Conservation (phyloP, 352 stramenopile genomes). For the Phytophthora agathidicida region DNA sequence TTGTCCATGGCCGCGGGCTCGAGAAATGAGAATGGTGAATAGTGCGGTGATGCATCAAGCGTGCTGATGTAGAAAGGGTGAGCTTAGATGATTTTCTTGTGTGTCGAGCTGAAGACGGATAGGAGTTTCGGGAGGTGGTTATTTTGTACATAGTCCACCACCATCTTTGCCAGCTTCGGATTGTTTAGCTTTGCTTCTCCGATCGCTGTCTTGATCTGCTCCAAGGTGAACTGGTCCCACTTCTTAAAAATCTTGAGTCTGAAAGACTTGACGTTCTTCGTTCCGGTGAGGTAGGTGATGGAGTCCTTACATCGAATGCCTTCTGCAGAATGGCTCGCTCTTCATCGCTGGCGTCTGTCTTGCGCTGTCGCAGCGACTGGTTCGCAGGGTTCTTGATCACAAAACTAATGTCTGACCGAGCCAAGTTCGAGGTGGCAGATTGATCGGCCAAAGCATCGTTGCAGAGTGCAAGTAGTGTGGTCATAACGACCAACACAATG, state of each 20-base stretch:
- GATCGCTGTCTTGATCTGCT: conserved; percentile 1
- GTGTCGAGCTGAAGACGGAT: conserved; percentile 9
- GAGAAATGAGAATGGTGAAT: conserved; percentile 52
- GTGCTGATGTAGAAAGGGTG: conserved; percentile 48
- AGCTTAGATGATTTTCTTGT: conserved; percentile 20
- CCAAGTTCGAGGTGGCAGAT: neutral
- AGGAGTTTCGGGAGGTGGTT: conserved; percentile 6
- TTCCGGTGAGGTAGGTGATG: neutral
- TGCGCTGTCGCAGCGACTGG: no score
- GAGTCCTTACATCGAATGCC: neutral
- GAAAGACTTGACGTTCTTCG: neutral
- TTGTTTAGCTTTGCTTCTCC: conserved; percentile 1
- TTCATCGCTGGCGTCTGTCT: neutral
- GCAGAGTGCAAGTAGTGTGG: neutral
- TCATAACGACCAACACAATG: neutral
- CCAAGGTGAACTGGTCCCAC: neutral
- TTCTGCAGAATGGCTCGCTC: neutral
- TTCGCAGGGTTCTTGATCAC: neutral
- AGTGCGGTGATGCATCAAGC: conserved; percentile 57
- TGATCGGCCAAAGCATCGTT: neutral
- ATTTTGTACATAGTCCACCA: conserved; percentile 1
- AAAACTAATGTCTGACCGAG: neutral
- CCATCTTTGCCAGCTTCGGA: neutral
- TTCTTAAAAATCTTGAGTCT: conserved; percentile 1
- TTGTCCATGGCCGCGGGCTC: conserved; percentile 49